Evolutionary conservation across 371 early-diverging fungal species (phyloP).

Genomic region (Syncephalastrum sp.): DNA sequence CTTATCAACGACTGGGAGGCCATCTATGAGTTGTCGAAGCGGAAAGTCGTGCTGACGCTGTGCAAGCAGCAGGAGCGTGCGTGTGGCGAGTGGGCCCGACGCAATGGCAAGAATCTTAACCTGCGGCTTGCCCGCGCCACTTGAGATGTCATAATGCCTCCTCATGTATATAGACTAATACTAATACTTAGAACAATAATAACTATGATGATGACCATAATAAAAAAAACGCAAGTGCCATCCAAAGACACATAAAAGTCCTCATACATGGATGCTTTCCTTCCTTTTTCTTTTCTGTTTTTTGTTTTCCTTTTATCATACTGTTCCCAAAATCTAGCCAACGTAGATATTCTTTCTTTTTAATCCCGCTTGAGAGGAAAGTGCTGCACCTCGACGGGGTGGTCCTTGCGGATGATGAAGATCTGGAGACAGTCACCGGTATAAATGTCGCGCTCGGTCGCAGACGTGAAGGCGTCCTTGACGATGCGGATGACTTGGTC

Average conservation of each 20-base stretch:
- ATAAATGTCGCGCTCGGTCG: slow-evolving; percentile 99
- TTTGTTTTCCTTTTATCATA: too few species aligned
- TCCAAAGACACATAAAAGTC: too few species aligned
- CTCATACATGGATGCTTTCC: too few species aligned
- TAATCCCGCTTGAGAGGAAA: slow-evolving; percentile 82
- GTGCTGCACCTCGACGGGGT: slow-evolving; percentile 74
- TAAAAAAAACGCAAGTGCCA: too few species aligned
- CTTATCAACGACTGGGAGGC: slow-evolving; percentile 45
- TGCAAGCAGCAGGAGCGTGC: slow-evolving; percentile 43
- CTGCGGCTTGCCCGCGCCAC: background rate
- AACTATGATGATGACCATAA: too few species aligned
- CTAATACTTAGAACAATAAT: too few species aligned
- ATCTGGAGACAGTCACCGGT: slow-evolving; percentile 98
- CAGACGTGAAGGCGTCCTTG: slow-evolving; percentile 97
- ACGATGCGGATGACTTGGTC: slow-evolving; percentile 81
- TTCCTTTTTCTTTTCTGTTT: too few species aligned
- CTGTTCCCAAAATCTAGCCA: too few species aligned
- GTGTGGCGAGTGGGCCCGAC: slow-evolving; percentile 33
- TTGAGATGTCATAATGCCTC: background rate
- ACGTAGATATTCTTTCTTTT: slow-evolving; percentile 3
- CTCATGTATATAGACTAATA: too few species aligned
- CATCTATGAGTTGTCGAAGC: slow-evolving; percentile 23
- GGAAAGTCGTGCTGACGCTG: slow-evolving; percentile 38
- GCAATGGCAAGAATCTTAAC: slow-evolving; percentile 3
- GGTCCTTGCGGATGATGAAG: slow-evolving; percentile 77